phyloP scores from a whole-genome alignment of 2,329 filamentous ascomycete genomes.

The Rasamsonia emersonii region DNA sequence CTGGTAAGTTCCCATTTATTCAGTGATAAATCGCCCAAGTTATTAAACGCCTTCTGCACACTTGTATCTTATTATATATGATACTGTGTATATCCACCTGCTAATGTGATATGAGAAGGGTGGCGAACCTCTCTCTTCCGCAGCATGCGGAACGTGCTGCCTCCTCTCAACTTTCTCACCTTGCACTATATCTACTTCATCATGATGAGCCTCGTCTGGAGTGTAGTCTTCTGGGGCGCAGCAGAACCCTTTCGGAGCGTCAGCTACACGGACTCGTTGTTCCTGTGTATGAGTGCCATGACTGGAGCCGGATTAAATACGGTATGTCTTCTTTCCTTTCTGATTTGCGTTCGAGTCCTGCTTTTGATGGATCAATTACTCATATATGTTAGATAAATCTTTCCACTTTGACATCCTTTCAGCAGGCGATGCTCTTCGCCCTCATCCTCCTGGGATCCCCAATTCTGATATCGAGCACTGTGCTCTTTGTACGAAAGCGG shows the following conservation, averaged over 20 bases:
- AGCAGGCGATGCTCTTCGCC: conserved; percentile 57
- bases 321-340: conserved; percentile 25
- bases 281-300: conserved; percentile 58
- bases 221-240: conserved; percentile 51
- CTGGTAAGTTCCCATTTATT: too few species aligned
- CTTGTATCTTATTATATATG: too few species aligned
- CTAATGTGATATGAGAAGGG: too few species aligned
- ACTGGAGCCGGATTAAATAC: conserved; percentile 61
- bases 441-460: conserved; percentile 58
- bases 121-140: too few species aligned
- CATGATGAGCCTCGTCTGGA: conserved; percentile 44
- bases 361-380: conserved; percentile 5
- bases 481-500: conserved; percentile 51
- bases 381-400: conserved; percentile 34
- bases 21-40: too few species aligned
- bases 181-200: conserved; percentile 62
- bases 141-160: conserved; percentile 19
- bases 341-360: not conserved
- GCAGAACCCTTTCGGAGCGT: conserved; percentile 46
- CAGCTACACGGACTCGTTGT: conserved; percentile 56
- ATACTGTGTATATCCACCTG: too few species aligned
- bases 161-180: conserved; percentile 51
- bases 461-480: conserved; percentile 59
- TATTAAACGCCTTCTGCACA: too few species aligned
- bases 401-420: conserved; percentile 56